A percentile compares a stretch with the other conserved stretches of the same genome.
Evolutionary conservation across 108 stramenopile genomes (phyloP).

Genomic region (Cyclotella atomus): DNA sequence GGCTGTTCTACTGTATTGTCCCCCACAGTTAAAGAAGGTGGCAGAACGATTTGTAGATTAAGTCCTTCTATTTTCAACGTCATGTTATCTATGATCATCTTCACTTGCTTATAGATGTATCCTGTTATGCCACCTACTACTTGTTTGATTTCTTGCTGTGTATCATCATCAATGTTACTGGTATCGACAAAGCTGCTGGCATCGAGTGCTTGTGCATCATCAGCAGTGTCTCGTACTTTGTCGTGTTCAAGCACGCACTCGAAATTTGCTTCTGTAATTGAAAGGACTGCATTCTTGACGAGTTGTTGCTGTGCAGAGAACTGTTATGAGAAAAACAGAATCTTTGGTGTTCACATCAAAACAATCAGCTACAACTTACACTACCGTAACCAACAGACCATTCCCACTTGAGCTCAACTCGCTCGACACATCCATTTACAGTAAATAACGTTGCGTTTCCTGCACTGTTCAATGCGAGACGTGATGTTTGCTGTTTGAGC

Average conservation of each 20-base stretch:
- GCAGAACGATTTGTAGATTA: constrained; percentile 24
- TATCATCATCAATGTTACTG: constrained; percentile 10
- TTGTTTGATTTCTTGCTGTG: constrained; percentile 17
- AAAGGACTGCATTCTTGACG: constrained; percentile 40
- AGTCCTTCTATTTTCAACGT: constrained; percentile 33
- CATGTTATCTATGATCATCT: constrained; percentile 41
- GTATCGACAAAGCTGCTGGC: constrained; percentile 23
- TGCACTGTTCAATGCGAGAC: constrained; percentile 17
- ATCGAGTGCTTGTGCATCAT: not conserved
- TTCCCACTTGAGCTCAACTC: constrained; percentile 37
- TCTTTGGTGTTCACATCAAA: not conserved
- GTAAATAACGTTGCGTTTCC: constrained; percentile 17
- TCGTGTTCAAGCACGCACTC: constrained; percentile 18
- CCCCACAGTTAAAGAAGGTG: not conserved
- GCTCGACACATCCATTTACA: constrained; percentile 31
- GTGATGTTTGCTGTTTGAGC: constrained; percentile 17
- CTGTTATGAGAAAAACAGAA: not conserved
- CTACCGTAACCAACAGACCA: constrained; percentile 23
- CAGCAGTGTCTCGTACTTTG: not conserved
- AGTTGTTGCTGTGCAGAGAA: constrained; percentile 33
- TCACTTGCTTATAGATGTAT: constrained; percentile 41
- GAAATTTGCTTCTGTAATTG: constrained; percentile 40
- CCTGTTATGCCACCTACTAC: constrained; percentile 25
- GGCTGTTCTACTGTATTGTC: not conserved
- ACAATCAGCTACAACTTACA: not conserved